A percentile compares a stretch with the other conserved stretches of the same genome.
Conservation (phyloP, 306 rosid genomes). For the Oemleria cerasiformis region DNA sequence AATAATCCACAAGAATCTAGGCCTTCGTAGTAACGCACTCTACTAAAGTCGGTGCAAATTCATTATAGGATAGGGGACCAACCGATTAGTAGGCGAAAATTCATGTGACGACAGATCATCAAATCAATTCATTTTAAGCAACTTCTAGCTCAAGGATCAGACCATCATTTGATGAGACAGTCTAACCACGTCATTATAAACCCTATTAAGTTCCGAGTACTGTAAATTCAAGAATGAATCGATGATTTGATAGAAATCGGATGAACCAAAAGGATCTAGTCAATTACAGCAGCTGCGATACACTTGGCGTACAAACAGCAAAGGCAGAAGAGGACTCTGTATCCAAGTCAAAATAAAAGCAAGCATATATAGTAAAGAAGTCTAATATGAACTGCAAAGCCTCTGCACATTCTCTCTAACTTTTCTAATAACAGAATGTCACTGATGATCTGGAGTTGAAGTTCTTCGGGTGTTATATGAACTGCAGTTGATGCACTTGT, state of each 20-base stretch:
- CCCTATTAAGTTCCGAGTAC: too few species aligned
- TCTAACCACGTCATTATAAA: background rate
- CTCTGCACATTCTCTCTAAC: background rate
- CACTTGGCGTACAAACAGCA: background rate
- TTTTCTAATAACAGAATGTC: background rate
- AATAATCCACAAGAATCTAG: background rate
- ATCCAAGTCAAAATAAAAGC: background rate
- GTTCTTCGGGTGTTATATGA: constrained; percentile 69
- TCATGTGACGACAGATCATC: background rate
- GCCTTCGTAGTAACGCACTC: background rate
- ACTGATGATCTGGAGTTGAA: constrained; percentile 29
- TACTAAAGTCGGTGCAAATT: background rate
- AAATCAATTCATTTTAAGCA: background rate
- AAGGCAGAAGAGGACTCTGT: background rate
- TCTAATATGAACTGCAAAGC: background rate
- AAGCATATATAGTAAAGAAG: background rate
- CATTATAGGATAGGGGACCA: background rate
- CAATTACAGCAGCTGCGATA: background rate
- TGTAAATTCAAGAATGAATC: too few species aligned
- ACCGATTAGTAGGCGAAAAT: background rate
- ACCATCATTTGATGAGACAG: background rate
- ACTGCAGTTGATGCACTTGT: constrained; percentile 52
- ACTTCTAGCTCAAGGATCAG: background rate
- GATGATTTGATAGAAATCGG: background rate
- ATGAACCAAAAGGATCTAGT: background rate